Base-by-base conservation (phyloP, 495 filamentous ascomycete genomes). In the Hypoxylon crocopeplum region DNA sequence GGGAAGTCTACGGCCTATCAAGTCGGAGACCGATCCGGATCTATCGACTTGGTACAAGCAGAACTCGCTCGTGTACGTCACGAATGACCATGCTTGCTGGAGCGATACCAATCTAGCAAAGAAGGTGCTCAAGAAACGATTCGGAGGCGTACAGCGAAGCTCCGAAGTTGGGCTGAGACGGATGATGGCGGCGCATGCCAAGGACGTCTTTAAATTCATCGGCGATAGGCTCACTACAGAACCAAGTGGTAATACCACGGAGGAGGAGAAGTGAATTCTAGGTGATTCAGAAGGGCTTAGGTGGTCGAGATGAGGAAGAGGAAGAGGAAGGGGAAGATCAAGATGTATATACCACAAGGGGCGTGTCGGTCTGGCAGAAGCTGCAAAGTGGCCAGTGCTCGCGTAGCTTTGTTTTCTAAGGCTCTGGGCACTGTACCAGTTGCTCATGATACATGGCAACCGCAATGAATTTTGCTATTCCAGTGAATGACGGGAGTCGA, bases 61-160 rank as follows among this genome's bases (percentile, higher is more conserved):
- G 65, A 83, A 89, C 69, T 90, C 87, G 0, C 75, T 83, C 1
- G 86, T 95, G 50, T 93, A 88, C 62, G 89, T 96, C 19, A 78
- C 85, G 0, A 74, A 78, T 20, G 75, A 84, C 37, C 92, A 96
- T 62, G 80, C 83, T 7, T 84, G 88, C 56, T 96, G 91, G 91
- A 72, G 68, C 12, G 79, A 82, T 53, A 58, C 70, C 13, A 80
- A 84, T 0, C 60, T 78, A 8, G 72, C 69, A 0, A 79, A 82
- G 48, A 87, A 86, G 63, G 81, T 86, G 11, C 80, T 80, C 13
- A 90, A 89, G 72, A 73, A 74, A 7, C 80, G 88, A 2, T 90
- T 90, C 54, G 89, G 89, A 0, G 77, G 73, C 0, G 80, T 91
- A 6, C 66, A 82, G 25, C 75, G 76, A 53, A 86, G 84, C 19